Evolutionary conservation across 1,139 yeast genomes (phyloP).

Genomic region (Kurtzmaniella quercitrusa): DNA sequence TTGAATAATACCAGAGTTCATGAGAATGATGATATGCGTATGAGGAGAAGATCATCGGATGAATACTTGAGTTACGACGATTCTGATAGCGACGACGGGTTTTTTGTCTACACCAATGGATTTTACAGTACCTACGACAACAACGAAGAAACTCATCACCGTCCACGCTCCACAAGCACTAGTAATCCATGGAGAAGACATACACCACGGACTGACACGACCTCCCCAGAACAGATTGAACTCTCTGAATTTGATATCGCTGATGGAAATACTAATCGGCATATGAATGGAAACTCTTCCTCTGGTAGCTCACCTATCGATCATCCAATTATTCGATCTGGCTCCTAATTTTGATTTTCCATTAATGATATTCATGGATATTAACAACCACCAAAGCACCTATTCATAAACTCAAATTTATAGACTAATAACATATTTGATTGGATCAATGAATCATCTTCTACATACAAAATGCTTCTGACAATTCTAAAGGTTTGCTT

Average conservation of each 20-base stretch:
- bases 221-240: slow-evolving; percentile 2
- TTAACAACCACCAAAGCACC: too few species aligned
- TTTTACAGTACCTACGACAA: slow-evolving; percentile 24
- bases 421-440: too few species aligned
- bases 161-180: slow-evolving; percentile 1
- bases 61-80: slow-evolving; percentile 17
- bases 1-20: slow-evolving; percentile 28
- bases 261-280: background rate
- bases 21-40: slow-evolving; percentile 37
- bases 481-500: too few species aligned
- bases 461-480: too few species aligned
- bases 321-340: too few species aligned
- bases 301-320: too few species aligned
- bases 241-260: slow-evolving; percentile 1
- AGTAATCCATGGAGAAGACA: slow-evolving; percentile 5
- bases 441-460: too few species aligned
- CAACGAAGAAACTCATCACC: slow-evolving; percentile 9
- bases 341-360: too few species aligned
- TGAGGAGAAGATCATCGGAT: slow-evolving; percentile 13
- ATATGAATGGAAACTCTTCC: too few species aligned
- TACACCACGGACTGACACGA: background rate
- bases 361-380: too few species aligned
- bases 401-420: too few species aligned
- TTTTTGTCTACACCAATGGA: slow-evolving; percentile 44
- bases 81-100: slow-evolving; percentile 42